phyloP scores from a whole-genome alignment of 2,329 filamentous ascomycete genomes.

The Aspergillus candidus region DNA sequence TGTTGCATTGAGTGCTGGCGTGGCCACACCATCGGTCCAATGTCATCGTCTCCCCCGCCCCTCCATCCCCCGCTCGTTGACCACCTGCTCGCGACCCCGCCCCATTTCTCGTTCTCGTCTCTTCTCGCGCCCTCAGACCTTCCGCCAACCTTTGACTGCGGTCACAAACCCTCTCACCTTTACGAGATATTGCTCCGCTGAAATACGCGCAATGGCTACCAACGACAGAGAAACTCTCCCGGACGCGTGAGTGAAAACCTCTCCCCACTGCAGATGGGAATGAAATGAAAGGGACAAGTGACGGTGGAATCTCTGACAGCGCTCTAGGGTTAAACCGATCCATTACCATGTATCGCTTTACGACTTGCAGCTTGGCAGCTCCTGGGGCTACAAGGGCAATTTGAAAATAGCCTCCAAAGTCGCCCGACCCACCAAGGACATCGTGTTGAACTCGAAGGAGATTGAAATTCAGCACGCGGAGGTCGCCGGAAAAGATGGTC shows the following conservation, averaged over 20 bases:
- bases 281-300: not conserved
- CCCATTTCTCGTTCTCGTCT: constrained; percentile 10
- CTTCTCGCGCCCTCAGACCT: constrained; percentile 10
- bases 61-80: constrained; percentile 15
- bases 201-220: constrained; percentile 38
- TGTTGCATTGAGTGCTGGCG: constrained; percentile 24
- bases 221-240: constrained; percentile 43
- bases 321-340: constrained; percentile 63
- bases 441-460: constrained; percentile 80
- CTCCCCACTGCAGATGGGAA: not conserved
- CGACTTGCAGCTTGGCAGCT: constrained; percentile 65
- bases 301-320: constrained; percentile 11
- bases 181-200: constrained; percentile 36
- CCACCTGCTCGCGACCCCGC: constrained; percentile 13
- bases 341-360: constrained; percentile 81
- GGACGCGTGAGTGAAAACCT: constrained; percentile 32
- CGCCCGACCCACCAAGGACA: constrained; percentile 63
- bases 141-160: constrained; percentile 11
- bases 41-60: constrained; percentile 15
- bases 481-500: constrained; percentile 31
- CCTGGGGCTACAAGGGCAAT: constrained; percentile 78
- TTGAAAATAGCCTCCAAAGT: constrained; percentile 76
- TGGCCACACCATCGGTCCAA: constrained; percentile 20
- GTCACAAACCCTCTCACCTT: constrained; percentile 14
- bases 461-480: constrained; percentile 64